phyloP scores from a whole-genome alignment of 2,329 filamentous ascomycete species.

The Fusarium bactridioides region DNA sequence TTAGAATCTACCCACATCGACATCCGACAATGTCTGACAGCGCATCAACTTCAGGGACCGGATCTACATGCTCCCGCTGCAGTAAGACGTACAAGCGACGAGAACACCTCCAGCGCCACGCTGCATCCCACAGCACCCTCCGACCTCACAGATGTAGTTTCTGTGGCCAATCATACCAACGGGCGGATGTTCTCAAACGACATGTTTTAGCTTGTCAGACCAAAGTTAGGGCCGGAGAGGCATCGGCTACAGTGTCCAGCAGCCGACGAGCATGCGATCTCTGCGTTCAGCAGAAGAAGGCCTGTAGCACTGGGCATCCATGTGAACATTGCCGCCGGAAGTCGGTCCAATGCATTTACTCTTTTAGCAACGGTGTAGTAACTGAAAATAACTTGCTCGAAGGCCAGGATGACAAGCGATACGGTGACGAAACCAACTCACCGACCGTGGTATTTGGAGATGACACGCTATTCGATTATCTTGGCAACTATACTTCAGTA shows the following conservation, averaged over 20 bases:
- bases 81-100: not conserved
- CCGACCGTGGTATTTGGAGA: not conserved
- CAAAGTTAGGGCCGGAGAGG: rapidly evolving
- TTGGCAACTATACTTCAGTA: not conserved
- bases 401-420: too few relatives aligned
- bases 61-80: not conserved
- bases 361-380: rapidly evolving
- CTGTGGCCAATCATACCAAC: not conserved
- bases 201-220: not conserved
- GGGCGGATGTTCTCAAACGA: not conserved
- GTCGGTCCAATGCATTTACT: not conserved
- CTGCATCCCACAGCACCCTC: not conserved
- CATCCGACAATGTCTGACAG: not conserved
- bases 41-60: not conserved
- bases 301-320: not conserved
- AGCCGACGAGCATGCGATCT: not conserved
- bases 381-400: not conserved
- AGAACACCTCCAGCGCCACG: not conserved
- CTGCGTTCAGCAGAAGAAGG: not conserved
- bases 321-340: not conserved
- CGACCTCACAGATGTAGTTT: not conserved
- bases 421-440: rapidly evolving
- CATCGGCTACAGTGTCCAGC: not conserved
- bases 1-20: not conserved
- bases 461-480: not conserved